These are phyloP conservation scores for Nakazawaea ernobii DNA, from an alignment of 805 yeast species.

Conservation along the genomic window DNA sequence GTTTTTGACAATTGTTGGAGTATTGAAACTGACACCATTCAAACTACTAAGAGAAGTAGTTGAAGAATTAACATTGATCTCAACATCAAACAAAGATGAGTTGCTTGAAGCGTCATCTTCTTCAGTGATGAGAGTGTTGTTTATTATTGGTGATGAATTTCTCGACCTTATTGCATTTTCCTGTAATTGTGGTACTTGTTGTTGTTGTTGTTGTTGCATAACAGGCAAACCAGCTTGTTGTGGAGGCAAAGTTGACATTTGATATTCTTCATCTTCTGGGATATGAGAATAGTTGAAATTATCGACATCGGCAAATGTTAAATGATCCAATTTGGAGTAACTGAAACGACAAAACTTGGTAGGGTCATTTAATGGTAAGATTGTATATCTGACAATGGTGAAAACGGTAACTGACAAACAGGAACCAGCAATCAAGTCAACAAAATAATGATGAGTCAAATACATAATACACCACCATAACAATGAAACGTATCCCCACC, in stretches of 20 bases:
- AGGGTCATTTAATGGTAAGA: constrained; percentile 54
- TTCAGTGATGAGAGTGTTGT: background rate
- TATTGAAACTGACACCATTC: background rate
- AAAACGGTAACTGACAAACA: constrained; percentile 69
- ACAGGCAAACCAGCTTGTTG: background rate
- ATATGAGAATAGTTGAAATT: background rate
- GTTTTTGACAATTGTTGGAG: background rate
- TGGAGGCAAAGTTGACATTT: background rate
- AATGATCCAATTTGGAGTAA: constrained; percentile 34
- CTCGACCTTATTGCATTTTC: constrained; percentile 7
- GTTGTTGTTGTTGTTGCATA: background rate
- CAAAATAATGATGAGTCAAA: constrained; percentile 91
- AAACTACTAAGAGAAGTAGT: constrained; percentile 7
- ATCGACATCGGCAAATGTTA: constrained; percentile 8
- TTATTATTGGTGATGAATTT: background rate
- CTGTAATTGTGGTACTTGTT: background rate
- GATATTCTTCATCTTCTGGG: constrained; percentile 4
- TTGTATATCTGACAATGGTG: constrained; percentile 56
- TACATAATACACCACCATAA: constrained; percentile 99
- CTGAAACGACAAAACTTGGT: constrained; percentile 66
- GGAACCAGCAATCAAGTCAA: constrained; percentile 93
- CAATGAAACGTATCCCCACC: constrained; percentile 81
- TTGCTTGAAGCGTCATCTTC: constrained; percentile 5
- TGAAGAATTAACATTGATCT: constrained; percentile 8
- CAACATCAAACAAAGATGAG: constrained; percentile 9